Conservation (phyloP, 148 eudicot genomes). For the Rhododendron vialii region DNA sequence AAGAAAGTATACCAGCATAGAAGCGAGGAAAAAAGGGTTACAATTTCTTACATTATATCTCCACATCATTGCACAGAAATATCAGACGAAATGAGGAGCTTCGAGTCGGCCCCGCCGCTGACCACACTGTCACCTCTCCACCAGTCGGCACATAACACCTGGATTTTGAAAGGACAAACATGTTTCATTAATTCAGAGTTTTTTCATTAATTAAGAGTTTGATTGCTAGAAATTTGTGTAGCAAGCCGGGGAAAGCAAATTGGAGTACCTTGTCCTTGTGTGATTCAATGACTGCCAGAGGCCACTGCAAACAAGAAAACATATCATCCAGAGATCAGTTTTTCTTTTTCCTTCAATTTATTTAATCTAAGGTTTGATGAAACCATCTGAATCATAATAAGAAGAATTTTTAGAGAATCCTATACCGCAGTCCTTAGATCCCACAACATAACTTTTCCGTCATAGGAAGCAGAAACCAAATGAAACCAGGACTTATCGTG, state of each 20-base stretch:
- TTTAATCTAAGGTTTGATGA: neutral
- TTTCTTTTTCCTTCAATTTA: neutral
- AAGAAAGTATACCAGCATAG: neutral
- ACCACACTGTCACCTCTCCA: constrained; percentile 77
- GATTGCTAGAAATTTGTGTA: neutral
- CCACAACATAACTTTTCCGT: constrained; percentile 95
- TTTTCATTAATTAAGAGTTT: neutral
- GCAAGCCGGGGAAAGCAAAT: neutral
- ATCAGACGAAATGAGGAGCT: constrained; percentile 72
- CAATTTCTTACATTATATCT: neutral
- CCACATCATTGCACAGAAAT: constrained; percentile 47
- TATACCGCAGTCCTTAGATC: constrained; percentile 90
- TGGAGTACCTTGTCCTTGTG: constrained; percentile 80
- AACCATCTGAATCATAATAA: constrained; percentile 1
- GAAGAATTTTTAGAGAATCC: neutral
- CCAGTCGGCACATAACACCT: constrained; percentile 94
- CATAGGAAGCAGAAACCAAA: constrained; percentile 80
- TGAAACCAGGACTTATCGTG: constrained; percentile 80
- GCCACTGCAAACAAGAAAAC: constrained; percentile 60
- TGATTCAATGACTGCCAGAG: constrained; percentile 68
- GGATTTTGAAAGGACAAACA: constrained; percentile 6
- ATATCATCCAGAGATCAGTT: constrained; percentile 14
- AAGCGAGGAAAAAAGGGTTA: neutral
- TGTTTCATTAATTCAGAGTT: neutral
- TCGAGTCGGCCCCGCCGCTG: constrained; percentile 89